Evolutionary conservation across 345 rosid species (phyloP), one percentile per base, ranked within the genome.

Genomic region (Syzygium grande): DNA sequence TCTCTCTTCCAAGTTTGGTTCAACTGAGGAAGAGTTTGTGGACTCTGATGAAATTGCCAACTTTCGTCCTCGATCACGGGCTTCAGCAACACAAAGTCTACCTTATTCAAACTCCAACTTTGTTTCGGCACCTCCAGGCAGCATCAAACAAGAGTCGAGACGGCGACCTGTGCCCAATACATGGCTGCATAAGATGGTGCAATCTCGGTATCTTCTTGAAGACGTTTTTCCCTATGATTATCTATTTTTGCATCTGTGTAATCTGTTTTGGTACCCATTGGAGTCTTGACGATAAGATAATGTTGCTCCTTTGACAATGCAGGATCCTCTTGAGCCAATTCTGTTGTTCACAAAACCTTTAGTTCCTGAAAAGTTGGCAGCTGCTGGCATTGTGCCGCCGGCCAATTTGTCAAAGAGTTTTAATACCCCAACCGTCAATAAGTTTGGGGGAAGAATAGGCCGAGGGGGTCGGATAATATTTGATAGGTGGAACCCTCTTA

Each of bases 241-340:
- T 46, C 41, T 46, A 12, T 84, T 27, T 86, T 83, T 34, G 12
- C 27, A 4, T n/a, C 51, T 19, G 51, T 14, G 53, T 87, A 4
- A 86, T 41, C 27, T 84, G 52, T 87, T 86, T 86, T 87, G 80
- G 49, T 65, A 27, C 43, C 61, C 51, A 52, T 73, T 2, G 15
- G 83, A 38, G 83, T 19, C 43, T 86, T 77, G 84, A 87, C 54
- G 6, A 79, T 38, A 38, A 46, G 63, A 43, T 63, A 15, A 43
- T 73, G 41, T 38, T 51, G 49, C 19, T 7, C 79, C 27, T 86
- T 86, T 89, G 84, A 85, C 29, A 38, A 86, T 89, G 87, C 95
- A 98, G 99, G 99, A 97, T 93, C 97, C 97, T 88, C 89, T 92
- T 51, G 98, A 98, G 94, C 98, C 99, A 1, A 94, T 95, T 58